Evolutionary conservation across 2,329 filamentous ascomycete species (phyloP).

Genomic region (Tympanopsis confertula): DNA sequence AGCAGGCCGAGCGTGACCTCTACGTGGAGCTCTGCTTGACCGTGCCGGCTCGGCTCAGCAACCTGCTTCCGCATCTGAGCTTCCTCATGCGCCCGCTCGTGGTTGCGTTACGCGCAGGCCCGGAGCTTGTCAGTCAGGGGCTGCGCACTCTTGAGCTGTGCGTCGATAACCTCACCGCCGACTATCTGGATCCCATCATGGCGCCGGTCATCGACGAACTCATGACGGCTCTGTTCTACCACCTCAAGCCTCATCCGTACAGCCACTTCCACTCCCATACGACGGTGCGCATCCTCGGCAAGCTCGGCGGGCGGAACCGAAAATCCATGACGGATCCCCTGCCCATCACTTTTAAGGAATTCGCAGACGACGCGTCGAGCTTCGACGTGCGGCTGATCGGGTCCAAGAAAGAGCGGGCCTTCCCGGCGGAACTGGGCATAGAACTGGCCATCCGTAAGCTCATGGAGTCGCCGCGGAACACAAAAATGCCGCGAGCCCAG

Average conservation of each 20-base stretch:
- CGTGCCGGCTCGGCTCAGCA: conserved; percentile 85
- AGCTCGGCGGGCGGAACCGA: conserved; percentile 85
- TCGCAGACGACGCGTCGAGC: conserved; percentile 76
- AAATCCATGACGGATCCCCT: conserved; percentile 90
- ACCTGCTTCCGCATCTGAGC: conserved; percentile 84
- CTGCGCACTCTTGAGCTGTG: conserved; percentile 86
- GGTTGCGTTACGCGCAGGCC: conserved; percentile 82
- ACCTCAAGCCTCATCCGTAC: conserved; percentile 84
- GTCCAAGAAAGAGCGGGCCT: conserved; percentile 76
- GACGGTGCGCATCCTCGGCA: conserved; percentile 91
- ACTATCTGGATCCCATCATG: conserved; percentile 98
- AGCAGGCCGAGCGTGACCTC: conserved; percentile 79
- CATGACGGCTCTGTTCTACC: conserved; percentile 95
- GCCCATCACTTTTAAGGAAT: conserved; percentile 68
- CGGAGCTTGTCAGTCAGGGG: conserved; percentile 87
- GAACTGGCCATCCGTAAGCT: conserved; percentile 83
- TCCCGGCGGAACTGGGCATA: conserved; percentile 75
- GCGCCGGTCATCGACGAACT: conserved; percentile 95
- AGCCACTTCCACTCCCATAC: conserved; percentile 97
- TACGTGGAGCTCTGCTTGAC: conserved; percentile 95
- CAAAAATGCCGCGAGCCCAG: conserved; percentile 26
- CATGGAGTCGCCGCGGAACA: conserved; percentile 62
- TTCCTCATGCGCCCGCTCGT: conserved; percentile 95
- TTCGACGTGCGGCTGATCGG: conserved; percentile 84
- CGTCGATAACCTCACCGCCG: conserved; percentile 92